Conservation (phyloP, 1,139 yeast genomes). For the Arxiozyma slooffiae region DNA sequence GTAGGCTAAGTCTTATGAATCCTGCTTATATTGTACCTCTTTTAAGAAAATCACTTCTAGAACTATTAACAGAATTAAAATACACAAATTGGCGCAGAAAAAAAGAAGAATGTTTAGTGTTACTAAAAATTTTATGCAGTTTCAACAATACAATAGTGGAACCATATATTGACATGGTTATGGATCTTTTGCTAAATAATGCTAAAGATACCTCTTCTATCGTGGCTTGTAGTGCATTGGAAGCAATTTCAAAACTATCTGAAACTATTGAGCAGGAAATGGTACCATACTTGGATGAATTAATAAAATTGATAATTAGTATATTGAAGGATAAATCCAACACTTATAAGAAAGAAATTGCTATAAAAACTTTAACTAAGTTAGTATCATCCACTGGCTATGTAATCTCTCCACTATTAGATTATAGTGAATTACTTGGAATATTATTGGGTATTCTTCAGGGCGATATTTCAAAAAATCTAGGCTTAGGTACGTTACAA, state of each 20-base stretch:
- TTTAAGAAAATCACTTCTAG: conserved; percentile 74
- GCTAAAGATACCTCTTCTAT: conserved; percentile 65
- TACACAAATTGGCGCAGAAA: conserved; percentile 66
- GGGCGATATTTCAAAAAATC: conserved; percentile 63
- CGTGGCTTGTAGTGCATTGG: conserved; percentile 77
- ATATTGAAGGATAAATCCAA: conserved; percentile 90
- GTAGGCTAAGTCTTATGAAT: conserved; percentile 73
- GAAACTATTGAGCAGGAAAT: conserved; percentile 84
- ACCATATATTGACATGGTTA: conserved; percentile 84
- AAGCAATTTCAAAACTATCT: conserved; percentile 84
- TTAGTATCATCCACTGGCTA: conserved; percentile 86
- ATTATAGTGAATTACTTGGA: conserved; percentile 81
- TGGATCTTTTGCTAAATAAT: conserved; percentile 71
- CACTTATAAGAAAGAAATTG: conserved; percentile 77
- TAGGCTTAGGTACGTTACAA: conserved; percentile 80
- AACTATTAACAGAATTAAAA: conserved; percentile 73
- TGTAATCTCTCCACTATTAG: conserved; percentile 85
- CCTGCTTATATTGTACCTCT: conserved; percentile 97
- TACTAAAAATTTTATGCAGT: conserved; percentile 63
- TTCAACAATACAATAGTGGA: conserved; percentile 72
- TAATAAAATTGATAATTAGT: conserved; percentile 82
- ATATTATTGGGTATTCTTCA: conserved; percentile 72
- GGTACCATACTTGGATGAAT: conserved; percentile 55
- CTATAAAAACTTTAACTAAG: conserved; percentile 79
- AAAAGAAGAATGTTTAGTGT: conserved; percentile 78